Conservation (phyloP, 108 stramenopile genomes). For the Bacterosira constricta region DNA sequence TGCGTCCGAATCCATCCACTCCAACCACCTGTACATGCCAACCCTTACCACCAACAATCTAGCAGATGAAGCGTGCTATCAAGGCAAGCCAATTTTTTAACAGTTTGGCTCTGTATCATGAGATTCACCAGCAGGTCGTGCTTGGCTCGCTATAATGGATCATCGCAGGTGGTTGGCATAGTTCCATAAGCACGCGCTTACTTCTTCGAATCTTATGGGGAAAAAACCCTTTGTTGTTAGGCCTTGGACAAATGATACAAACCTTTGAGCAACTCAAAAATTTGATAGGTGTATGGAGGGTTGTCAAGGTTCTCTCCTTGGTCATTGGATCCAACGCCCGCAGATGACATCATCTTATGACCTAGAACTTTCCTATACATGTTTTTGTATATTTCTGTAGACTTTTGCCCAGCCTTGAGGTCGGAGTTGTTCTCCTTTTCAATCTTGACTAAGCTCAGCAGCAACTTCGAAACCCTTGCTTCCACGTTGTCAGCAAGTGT, state of each 20-base stretch:
- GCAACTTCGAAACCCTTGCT: slow-evolving; percentile 70
- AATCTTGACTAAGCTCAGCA: slow-evolving; percentile 69
- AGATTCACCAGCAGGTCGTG: neutral
- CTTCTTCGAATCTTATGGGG: neutral
- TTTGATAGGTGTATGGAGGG: neutral
- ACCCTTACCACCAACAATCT: neutral
- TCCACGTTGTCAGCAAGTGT: slow-evolving; percentile 64
- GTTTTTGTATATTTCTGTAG: slow-evolving; percentile 56
- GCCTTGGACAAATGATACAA: neutral
- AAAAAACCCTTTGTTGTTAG: neutral
- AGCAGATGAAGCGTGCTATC: neutral
- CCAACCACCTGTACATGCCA: neutral
- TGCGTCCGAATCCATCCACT: neutral
- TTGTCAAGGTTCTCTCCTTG: neutral
- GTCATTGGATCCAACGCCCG: neutral
- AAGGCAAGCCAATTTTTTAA: neutral
- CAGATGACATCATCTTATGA: slow-evolving; percentile 49
- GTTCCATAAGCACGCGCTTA: neutral
- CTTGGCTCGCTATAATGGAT: neutral
- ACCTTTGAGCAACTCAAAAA: neutral
- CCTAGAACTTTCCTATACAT: slow-evolving; percentile 64
- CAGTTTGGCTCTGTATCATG: neutral
- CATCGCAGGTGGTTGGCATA: neutral
- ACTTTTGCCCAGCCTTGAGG: slow-evolving; percentile 1
- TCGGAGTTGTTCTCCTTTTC: slow-evolving; percentile 40